Evolutionary conservation across 768 basidiomycete genomes (phyloP), one percentile per base, ranked within the genome.

Genomic region (Exidia glandulosa): DNA sequence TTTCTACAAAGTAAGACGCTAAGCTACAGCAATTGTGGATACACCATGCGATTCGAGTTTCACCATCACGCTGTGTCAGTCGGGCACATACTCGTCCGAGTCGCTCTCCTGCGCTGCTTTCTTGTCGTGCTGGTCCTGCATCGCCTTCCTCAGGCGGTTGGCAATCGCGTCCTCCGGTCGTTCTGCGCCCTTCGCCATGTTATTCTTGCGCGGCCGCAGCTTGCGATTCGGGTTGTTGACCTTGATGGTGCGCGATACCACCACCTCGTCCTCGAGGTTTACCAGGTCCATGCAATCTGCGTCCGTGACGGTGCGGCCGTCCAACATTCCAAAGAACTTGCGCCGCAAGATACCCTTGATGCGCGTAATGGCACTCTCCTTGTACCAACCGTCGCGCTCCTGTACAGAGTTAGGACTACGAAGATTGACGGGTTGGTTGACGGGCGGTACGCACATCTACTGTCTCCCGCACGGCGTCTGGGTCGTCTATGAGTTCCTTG

Each of bases 321-420:
- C 82, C 1, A 90, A 74, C 16, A 90, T 74, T 31, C 84, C 81
- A 72, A 89, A 87, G 73, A 88, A 90, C 70, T 96, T 96, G 69
- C 89, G 85, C 32, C 91, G 81, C 16, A 94, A 76, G 60, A 96
- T 80, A 3, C 80, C 81, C 70, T 91, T 93, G 72, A 97, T 94
- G 60, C 83, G 82, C 63, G 91, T 88, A 60, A 94, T 77, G 3
- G 86, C 81, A 62, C 85, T 81, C 0, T 81, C 75, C 3, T 82
- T 83, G 67, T 87, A 96, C 94, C 94, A 97, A 2, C 94, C 94
- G 66, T 92, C 88, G 55, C 86, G 83, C 74, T 89, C 86, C 87
- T n/a, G n/a, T 88, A 61, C 14, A 14, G n/a, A 36, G 29, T 36
- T 27, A 4, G 7, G 32, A 29, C 12, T 33, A 31, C n/a, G 47